Conservation (phyloP, 169 alveolate species). For the Miamiensis avidus region DNA sequence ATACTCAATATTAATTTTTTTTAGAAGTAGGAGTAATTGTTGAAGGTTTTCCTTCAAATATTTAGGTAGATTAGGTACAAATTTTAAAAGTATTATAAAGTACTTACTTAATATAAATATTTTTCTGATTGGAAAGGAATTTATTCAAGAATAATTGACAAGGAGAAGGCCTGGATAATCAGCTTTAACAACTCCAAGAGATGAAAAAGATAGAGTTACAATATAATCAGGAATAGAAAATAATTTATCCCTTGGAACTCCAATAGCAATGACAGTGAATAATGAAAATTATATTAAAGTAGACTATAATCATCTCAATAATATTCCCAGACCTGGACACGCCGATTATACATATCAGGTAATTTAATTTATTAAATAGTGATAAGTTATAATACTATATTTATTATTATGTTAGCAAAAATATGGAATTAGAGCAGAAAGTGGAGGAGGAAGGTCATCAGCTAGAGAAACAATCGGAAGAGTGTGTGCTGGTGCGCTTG, state of each 20-base stretch:
- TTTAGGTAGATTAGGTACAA: conserved; percentile 29
- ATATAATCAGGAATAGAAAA: conserved; percentile 67
- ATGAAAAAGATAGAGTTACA: conserved; percentile 57
- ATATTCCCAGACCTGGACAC: conserved; percentile 79
- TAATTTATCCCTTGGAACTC: conserved; percentile 75
- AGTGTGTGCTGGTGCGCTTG: conserved; percentile 77
- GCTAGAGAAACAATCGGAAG: conserved; percentile 81
- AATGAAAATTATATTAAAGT: conserved; percentile 58
- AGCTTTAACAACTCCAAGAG: conserved; percentile 58
- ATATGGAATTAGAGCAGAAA: conserved; percentile 53
- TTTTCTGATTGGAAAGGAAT: conserved; percentile 7
- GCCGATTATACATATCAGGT: conserved; percentile 78
- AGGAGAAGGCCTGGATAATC: conserved; percentile 77
- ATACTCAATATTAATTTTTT: neutral
- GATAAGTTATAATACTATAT: too few species aligned
- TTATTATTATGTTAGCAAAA: neutral
- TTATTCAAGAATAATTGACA: conserved; percentile 58
- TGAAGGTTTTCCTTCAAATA: conserved; percentile 79
- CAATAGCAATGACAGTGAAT: conserved; percentile 56
- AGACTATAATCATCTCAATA: conserved; percentile 26
- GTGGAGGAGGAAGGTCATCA: conserved; percentile 79
- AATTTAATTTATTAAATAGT: conserved; percentile 56
- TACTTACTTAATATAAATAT: neutral
- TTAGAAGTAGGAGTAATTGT: conserved; percentile 74
- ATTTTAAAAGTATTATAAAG: neutral